Percentiles rank a stretch among this genome's conserved stretches.
Evolutionary conservation across 164 flowering plant species (phyloP).

Genomic region (Tinospora cordifolia): DNA sequence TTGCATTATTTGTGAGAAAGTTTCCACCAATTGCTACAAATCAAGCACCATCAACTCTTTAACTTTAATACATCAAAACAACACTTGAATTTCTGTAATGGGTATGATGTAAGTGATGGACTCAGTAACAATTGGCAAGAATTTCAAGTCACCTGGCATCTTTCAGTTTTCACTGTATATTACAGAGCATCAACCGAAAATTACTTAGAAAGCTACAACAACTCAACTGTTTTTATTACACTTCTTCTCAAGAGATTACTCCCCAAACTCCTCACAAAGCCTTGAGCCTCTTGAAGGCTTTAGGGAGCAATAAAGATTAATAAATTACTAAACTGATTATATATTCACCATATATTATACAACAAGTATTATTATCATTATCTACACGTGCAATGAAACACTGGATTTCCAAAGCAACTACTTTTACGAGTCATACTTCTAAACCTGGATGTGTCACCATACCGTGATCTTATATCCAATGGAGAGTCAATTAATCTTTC

Average conservation of each 20-base stretch:
- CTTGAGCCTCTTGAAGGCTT: not conserved
- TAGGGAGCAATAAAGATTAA: constrained; percentile 8
- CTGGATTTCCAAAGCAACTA: constrained; percentile 53
- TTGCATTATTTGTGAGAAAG: too few relatives aligned
- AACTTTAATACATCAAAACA: too few relatives aligned
- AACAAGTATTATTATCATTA: not conserved
- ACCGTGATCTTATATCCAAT: constrained; percentile 17
- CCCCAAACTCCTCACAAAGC: not conserved
- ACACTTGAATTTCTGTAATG: too few relatives aligned
- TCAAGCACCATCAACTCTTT: too few relatives aligned
- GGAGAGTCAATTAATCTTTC: constrained; percentile 43
- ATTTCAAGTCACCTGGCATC: not conserved
- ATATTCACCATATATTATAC: not conserved
- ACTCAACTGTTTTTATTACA: not conserved
- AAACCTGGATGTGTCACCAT: constrained; percentile 32
- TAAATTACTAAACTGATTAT: not conserved
- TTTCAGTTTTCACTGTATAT: not conserved
- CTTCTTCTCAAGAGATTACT: not conserved
- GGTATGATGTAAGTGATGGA: too few relatives aligned
- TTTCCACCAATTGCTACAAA: too few relatives aligned
- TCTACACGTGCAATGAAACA: constrained; percentile 34
- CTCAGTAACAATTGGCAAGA: too few relatives aligned
- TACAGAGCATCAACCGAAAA: not conserved
- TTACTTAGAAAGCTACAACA: not conserved
- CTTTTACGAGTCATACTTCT: constrained; percentile 36